A percentile compares a stretch with the other conserved stretches of the same genome.
Evolutionary conservation across 371 early-diverging fungal genomes (phyloP).

Genomic region (Rhizopus sp.): DNA sequence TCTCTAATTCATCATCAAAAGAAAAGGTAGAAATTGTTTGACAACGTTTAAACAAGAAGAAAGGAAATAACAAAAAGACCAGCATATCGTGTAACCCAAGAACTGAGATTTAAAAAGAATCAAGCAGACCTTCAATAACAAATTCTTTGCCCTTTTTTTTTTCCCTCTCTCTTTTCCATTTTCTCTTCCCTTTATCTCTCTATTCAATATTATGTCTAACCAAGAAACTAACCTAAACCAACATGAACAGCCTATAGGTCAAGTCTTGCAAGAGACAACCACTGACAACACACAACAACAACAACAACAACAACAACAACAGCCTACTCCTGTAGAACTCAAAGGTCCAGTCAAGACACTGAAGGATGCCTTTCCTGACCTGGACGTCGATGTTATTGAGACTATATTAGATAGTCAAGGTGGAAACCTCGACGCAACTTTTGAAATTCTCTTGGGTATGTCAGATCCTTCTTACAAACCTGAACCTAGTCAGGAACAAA

Average conservation of each 20-base stretch:
- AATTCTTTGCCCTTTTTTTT: neutral
- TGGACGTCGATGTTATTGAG: constrained; percentile 40
- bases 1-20: no score
- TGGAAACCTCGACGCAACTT: constrained; percentile 29
- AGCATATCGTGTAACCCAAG: no score
- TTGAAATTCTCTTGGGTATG: constrained; percentile 38
- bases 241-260: no score
- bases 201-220: neutral
- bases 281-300: neutral
- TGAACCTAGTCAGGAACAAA: constrained; percentile 23
- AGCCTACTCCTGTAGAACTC: constrained; percentile 2
- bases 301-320: no score
- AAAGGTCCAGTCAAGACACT: constrained; percentile 23
- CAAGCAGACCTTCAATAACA: neutral
- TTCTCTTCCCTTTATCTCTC: neutral
- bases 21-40: no score
- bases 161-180: no score
- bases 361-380: constrained; percentile 39
- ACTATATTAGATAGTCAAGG: constrained; percentile 34
- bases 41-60: no score
- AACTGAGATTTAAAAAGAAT: no score
- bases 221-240: neutral
- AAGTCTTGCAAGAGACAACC: neutral
- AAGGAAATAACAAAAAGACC: no score
- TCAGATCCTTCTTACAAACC: constrained; percentile 41